Evolutionary conservation across 1,139 yeast genomes (phyloP).

Genomic region (Zygoascus sp.): DNA sequence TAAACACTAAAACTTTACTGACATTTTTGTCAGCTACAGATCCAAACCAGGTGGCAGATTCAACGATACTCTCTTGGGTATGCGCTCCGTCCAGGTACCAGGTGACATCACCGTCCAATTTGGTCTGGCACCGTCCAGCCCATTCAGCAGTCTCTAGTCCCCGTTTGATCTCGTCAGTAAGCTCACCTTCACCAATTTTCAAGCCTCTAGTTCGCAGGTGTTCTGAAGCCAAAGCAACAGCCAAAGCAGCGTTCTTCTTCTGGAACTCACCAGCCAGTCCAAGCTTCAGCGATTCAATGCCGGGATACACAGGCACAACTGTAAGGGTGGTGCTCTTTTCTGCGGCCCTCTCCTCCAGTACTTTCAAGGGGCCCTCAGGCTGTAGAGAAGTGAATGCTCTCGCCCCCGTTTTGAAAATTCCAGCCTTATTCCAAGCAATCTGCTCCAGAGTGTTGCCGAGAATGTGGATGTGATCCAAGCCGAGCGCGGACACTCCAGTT

Average conservation of each 20-base stretch:
- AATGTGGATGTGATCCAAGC: constrained; percentile 89
- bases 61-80: constrained; percentile 78
- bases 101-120: constrained; percentile 47
- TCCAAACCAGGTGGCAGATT: constrained; percentile 76
- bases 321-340: constrained; percentile 55
- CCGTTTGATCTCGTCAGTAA: constrained; percentile 52
- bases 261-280: constrained; percentile 92
- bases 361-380: constrained; percentile 45
- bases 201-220: constrained; percentile 48
- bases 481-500: constrained; percentile 81
- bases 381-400: constrained; percentile 69
- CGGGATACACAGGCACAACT: constrained; percentile 47
- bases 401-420: constrained; percentile 69
- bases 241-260: constrained; percentile 78
- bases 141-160: constrained; percentile 74
- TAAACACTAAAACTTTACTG: constrained; percentile 59
- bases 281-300: constrained; percentile 42
- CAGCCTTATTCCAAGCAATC: constrained; percentile 95
- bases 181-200: constrained; percentile 33
- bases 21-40: constrained; percentile 30
- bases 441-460: constrained; percentile 83
- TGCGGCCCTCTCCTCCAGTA: constrained; percentile 56
- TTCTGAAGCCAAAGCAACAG: constrained; percentile 64
- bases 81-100: constrained; percentile 98
- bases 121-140: constrained; percentile 93